Base-by-base conservation (phyloP, 2,329 filamentous ascomycete genomes). In the Pestalotiopsis sp. region DNA sequence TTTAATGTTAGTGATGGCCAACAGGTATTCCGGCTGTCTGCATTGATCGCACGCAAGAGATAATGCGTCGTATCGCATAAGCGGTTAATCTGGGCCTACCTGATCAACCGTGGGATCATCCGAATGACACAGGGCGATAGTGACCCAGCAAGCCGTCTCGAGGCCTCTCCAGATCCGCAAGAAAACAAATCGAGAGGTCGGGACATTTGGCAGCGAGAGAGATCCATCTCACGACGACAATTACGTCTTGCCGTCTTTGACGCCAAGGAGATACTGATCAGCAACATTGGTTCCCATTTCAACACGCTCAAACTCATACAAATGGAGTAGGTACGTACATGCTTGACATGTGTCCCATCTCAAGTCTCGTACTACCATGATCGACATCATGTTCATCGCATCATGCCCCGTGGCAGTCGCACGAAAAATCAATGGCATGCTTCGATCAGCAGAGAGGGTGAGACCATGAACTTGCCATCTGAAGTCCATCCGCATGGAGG, bases 311-410 rank as follows among this genome's bases (percentile, higher is more conserved):
- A 52, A 52, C 45, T 20, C 20, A 20, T n/a, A 52, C 20, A 17
- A 17, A 52, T 17, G n/a, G n/a, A n/a, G 45, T 20, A 52, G 14
- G 45, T 52, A 52, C 20, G 17, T 52, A 58, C 6, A 36, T 36
- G 31, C 31, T 36, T 36, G 31, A 36, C 31, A 36, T 31, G 27
- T 59, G 57, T 59, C 27, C 57, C 57, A 59, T 27, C 57, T 59
- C 13, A 27, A 27, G 57, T 59, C 27, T 27, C 57, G 23, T 59
- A 27, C 27, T 7, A 59, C 57, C 23, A 27, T 59, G 57, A 59
- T 59, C 57, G 57, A 59, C 57, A 27, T 59, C 5, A 9, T 13
- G 63, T 57, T 58, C 63, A 38, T 66, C 63, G 41, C 63, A 57
- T 36, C 63, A 58, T 58, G 6, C n/a, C 31, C 36, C 57, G 20